Conservation (phyloP, 2,329 filamentous ascomycete species). For the Colletotrichum sp. region DNA sequence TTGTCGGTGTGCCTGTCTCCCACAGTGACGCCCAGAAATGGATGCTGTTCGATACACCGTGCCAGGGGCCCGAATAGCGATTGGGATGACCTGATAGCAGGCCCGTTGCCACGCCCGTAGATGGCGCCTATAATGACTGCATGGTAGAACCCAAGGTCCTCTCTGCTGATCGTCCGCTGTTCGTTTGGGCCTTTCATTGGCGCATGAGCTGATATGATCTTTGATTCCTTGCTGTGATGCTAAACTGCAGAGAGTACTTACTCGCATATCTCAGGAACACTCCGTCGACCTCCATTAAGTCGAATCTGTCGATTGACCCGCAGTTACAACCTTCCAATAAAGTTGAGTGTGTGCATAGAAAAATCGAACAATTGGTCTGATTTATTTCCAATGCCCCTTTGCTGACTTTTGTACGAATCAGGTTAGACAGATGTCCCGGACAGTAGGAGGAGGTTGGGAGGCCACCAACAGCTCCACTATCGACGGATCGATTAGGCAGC, state of each 20-base stretch:
- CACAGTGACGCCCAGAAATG: constrained; percentile 41
- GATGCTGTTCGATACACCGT: constrained; percentile 40
- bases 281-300: neutral
- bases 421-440: neutral
- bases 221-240: neutral
- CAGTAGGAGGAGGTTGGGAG: neutral
- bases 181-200: constrained; percentile 39
- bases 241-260: neutral
- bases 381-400: neutral
- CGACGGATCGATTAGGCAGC: neutral
- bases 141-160: constrained; percentile 44
- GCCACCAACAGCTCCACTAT: neutral
- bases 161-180: constrained; percentile 42
- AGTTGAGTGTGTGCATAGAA: neutral
- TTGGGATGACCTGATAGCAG: constrained; percentile 23
- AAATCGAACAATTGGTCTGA: neutral
- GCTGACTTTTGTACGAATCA: neutral
- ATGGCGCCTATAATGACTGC: constrained; percentile 39
- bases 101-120: constrained; percentile 29
- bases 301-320: neutral
- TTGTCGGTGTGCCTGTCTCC: constrained; percentile 38
- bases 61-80: constrained; percentile 36
- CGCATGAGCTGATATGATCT: neutral
- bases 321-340: neutral
- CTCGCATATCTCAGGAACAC: neutral